Percentiles rank a stretch among this genome's conserved stretches.
Evolutionary conservation across 208 protist genomes (phyloP).

Genomic region (Trichomonas vaginalis): DNA sequence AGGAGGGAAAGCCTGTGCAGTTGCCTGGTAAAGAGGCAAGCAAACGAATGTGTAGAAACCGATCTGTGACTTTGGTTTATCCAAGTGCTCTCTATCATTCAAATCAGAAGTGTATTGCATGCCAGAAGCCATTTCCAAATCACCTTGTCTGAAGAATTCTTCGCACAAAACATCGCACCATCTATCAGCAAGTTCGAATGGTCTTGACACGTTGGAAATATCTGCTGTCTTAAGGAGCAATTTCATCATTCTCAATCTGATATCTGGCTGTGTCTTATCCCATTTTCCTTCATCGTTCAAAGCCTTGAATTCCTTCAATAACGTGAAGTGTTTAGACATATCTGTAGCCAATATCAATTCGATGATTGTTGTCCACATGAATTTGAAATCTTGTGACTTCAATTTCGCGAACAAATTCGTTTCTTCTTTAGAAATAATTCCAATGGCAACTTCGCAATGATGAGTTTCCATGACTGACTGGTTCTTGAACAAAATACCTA

Average conservation of each 20-base stretch:
- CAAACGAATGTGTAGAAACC: conserved; percentile 10
- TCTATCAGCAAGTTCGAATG: neutral
- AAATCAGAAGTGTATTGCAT: neutral
- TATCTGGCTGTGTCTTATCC: neutral
- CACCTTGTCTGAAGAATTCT: conserved; percentile 19
- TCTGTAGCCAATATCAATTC: conserved; percentile 42
- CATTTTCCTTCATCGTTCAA: neutral
- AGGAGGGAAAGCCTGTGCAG: neutral
- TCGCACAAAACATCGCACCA: conserved; percentile 1
- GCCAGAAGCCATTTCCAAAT: neutral
- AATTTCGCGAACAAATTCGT: conserved; percentile 30
- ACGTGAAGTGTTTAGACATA: conserved; percentile 39
- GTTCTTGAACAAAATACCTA: conserved; percentile 58
- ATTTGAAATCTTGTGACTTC: conserved; percentile 25
- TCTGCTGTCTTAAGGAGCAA: neutral
- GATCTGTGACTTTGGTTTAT: conserved; percentile 3
- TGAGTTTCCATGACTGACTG: conserved; percentile 46
- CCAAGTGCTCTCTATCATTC: neutral
- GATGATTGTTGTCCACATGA: conserved; percentile 35
- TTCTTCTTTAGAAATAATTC: conserved; percentile 22
- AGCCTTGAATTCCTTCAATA: neutral
- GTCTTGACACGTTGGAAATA: neutral
- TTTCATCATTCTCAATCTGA: neutral
- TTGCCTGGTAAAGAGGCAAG: neutral
- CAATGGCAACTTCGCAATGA: conserved; percentile 37